A percentile compares a stretch with the other conserved stretches of the same genome.
phyloP scores from a whole-genome alignment of 768 basidiomycete species.

The Scleroderma citrinum region DNA sequence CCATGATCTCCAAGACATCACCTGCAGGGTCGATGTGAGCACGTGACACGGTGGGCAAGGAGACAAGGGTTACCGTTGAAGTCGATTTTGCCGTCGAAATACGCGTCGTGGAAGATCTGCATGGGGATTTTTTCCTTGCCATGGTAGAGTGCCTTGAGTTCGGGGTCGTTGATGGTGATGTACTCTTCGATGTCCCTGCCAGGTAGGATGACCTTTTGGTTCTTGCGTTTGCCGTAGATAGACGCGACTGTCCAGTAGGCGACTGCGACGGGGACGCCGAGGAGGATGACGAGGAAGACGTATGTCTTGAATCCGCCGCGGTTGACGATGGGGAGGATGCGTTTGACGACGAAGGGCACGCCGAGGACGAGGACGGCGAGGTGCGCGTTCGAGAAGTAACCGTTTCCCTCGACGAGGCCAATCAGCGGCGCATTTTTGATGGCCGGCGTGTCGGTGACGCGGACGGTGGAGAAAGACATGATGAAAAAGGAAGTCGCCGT shows the following conservation, averaged over 20 bases:
- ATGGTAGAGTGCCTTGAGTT: constrained; percentile 72
- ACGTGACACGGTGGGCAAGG: neutral
- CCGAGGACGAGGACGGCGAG: constrained; percentile 71
- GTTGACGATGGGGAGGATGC: constrained; percentile 73
- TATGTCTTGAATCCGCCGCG: constrained; percentile 86
- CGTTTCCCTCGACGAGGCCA: constrained; percentile 82
- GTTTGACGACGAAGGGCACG: constrained; percentile 82
- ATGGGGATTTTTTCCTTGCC: constrained; percentile 93
- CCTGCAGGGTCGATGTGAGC: constrained; percentile 38
- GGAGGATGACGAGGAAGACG: constrained; percentile 67
- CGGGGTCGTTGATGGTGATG: constrained; percentile 82
- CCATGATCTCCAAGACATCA: constrained; percentile 89
- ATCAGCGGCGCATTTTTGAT: constrained; percentile 83
- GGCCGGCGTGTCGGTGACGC: constrained; percentile 61
- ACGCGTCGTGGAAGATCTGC: constrained; percentile 96
- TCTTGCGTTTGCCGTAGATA: constrained; percentile 71
- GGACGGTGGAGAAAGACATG: constrained; percentile 45
- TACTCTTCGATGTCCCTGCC: constrained; percentile 85
- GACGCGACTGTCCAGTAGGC: constrained; percentile 90
- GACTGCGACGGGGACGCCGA: constrained; percentile 71
- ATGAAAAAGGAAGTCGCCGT: neutral
- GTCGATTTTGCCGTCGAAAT: constrained; percentile 93
- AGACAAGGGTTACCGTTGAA: constrained; percentile 70
- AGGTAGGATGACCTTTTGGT: constrained; percentile 81
- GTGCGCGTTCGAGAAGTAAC: constrained; percentile 74